Evolutionary conservation across 2,329 filamentous ascomycete species (phyloP).

Genomic region (Verticillium klebahnii): DNA sequence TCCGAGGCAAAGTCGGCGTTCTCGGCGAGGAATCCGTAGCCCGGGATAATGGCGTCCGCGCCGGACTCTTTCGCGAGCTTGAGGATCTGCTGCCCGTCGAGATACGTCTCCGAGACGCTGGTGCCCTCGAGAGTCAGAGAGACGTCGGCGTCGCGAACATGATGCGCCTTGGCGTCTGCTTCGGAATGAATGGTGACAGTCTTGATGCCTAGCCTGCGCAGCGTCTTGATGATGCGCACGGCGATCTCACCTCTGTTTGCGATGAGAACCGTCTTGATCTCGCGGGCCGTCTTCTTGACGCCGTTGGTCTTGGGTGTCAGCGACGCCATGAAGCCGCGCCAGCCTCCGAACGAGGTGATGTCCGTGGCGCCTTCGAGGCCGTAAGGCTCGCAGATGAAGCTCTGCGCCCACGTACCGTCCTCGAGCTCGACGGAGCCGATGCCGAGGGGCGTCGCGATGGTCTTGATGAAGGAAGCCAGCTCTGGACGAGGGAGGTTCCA

Average conservation of each 20-base stretch:
- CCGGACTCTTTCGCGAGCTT: conserved; percentile 42
- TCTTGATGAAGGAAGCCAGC: conserved; percentile 25
- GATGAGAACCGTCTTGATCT: conserved; percentile 46
- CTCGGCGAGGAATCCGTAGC: conserved; percentile 64
- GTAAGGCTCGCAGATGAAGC: conserved; percentile 31
- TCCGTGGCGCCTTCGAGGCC: conserved; percentile 24
- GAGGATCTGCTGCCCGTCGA: conserved; percentile 60
- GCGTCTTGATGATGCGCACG: conserved; percentile 64
- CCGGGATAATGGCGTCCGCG: conserved; percentile 58
- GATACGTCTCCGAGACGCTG: conserved; percentile 45
- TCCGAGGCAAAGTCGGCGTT: conserved; percentile 55
- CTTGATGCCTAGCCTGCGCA: conserved; percentile 60
- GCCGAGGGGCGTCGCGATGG: conserved; percentile 26
- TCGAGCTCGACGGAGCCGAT: conserved; percentile 29
- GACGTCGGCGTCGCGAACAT: conserved; percentile 63
- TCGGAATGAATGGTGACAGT: conserved; percentile 68
- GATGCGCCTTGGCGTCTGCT: conserved; percentile 57
- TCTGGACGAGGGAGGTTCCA: conserved; percentile 25
- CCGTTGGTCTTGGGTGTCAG: not conserved
- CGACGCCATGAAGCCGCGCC: conserved; percentile 21
- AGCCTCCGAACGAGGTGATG: conserved; percentile 25
- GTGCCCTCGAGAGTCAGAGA: conserved; percentile 58
- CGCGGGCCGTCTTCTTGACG: not conserved
- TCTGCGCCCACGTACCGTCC: conserved; percentile 26
- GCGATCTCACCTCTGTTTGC: conserved; percentile 75